phyloP scores from a whole-genome alignment of 2,329 filamentous ascomycete species.

The Fusarium incarnatum region DNA sequence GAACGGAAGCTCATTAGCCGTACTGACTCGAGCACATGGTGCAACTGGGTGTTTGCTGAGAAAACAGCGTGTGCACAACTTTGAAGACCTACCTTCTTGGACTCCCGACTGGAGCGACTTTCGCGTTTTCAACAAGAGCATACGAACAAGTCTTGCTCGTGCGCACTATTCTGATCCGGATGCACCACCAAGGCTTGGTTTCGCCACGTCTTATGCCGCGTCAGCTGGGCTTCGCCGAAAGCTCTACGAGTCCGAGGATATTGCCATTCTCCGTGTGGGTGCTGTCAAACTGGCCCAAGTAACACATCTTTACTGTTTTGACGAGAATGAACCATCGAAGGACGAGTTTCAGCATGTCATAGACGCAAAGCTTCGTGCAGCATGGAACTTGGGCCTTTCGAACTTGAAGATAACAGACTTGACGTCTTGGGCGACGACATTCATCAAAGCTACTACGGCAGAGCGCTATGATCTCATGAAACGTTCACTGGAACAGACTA shows the following conservation, averaged over 20 bases:
- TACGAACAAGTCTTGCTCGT: not conserved
- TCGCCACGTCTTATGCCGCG: not conserved
- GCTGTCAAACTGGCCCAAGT: not conserved
- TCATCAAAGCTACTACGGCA: not conserved
- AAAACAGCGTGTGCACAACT: not conserved
- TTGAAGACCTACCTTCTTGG: not conserved
- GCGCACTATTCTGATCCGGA: not conserved
- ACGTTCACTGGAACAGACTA: not conserved
- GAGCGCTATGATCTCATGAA: not conserved
- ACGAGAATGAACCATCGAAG: not conserved
- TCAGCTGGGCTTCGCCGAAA: not conserved
- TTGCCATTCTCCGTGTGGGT: not conserved
- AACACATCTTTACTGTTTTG: not conserved
- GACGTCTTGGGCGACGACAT: not conserved
- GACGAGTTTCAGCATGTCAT: not conserved
- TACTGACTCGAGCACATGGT: not conserved
- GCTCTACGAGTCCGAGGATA: not conserved
- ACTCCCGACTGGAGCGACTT: constrained; percentile 6
- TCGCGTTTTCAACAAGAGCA: not conserved
- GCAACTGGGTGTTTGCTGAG: not conserved
- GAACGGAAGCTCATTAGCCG: not conserved
- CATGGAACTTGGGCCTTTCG: not conserved
- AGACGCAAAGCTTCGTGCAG: not conserved
- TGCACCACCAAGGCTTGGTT: not conserved
- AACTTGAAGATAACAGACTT: not conserved